Evolutionary conservation across 768 basidiomycete genomes (phyloP), one percentile per base, ranked within the genome.

Genomic region (Guyanaporus albipodus): DNA sequence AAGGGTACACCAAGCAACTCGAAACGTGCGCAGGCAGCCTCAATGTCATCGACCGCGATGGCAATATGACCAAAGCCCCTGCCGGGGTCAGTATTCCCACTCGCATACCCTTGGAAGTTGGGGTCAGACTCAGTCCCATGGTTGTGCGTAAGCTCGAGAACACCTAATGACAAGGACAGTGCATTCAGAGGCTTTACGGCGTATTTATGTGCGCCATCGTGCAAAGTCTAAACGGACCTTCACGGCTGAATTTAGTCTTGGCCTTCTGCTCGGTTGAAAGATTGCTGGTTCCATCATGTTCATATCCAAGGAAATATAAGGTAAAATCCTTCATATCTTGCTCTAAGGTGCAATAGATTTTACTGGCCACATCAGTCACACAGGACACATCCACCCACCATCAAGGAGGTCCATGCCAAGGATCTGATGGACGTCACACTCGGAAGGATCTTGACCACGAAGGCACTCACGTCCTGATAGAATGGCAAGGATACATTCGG

Each of bases 141-240:
- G 73, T 93, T 91, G 71, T 87, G 83, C 2, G 87, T 91, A 39
- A 92, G 75, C 64, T 94, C 90, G 49, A 92, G 78, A 54, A 93
- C 68, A 43, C 83, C 86, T 87, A 55, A n/a, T 38, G 19, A 27
- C 22, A 8, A 27, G 8, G 11, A 11, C 27, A 52, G 38, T 33
- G 45, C 19, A 22, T 14, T 15, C n/a, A 27, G 33, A 5, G 8
- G 22, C 4, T 8, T 12, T 15, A 45, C 12, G 23, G 6, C 5
- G 12, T 15, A 22, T 19, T 4, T 11, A 19, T 32, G 21, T 15
- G n/a, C 18, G 8, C 8, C 14, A 35, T 21, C 23, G 22, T 4
- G 34, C 21, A 37, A 15, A n/a, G 9, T n/a, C 4, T 34, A 10
- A 21, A 9, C 38, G 31, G 49, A 80, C 89, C 91, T 76, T 92